A percentile compares a stretch with the other conserved stretches of the same genome.
phyloP scores from a whole-genome alignment of 2,329 filamentous ascomycete genomes.

The Rhynchosporium agropyri region DNA sequence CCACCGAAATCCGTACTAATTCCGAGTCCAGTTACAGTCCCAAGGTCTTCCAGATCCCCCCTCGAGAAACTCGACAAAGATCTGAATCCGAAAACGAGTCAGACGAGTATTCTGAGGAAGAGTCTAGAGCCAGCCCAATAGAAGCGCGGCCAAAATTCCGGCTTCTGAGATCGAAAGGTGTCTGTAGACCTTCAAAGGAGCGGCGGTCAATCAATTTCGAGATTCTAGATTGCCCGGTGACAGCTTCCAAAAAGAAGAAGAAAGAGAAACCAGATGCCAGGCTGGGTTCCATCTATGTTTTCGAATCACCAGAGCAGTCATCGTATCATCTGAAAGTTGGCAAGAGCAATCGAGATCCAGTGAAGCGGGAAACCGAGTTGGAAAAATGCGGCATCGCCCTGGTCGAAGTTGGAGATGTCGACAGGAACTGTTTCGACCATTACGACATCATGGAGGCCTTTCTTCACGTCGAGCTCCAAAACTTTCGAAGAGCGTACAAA shows the following conservation, averaged over 20 bases:
- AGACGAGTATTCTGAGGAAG: not conserved
- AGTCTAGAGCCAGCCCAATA: not conserved
- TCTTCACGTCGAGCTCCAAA: conserved; percentile 23
- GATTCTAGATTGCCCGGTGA: not conserved
- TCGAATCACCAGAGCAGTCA: conserved; percentile 15
- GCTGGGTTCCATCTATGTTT: conserved; percentile 22
- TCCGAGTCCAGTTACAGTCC: not conserved
- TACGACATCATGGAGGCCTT: conserved; percentile 26
- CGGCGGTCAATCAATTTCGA: not conserved
- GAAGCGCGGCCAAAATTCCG: not conserved
- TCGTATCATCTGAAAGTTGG: conserved; percentile 25
- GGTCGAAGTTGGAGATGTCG: conserved; percentile 1
- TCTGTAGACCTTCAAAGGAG: not conserved
- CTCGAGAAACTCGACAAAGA: not conserved
- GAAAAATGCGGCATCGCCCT: conserved; percentile 22
- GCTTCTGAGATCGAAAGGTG: not conserved
- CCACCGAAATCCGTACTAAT: not conserved
- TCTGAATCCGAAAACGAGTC: not conserved
- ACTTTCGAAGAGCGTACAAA: conserved; percentile 19
- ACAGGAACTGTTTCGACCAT: conserved; percentile 23
- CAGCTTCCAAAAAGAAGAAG: conserved; percentile 4
- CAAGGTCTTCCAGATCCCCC: not conserved
- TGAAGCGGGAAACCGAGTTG: conserved; percentile 17
- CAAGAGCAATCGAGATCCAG: conserved; percentile 16
- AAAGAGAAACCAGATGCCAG: not conserved